Conservation (phyloP, 768 basidiomycete genomes). For the Amylocystis lapponica region DNA sequence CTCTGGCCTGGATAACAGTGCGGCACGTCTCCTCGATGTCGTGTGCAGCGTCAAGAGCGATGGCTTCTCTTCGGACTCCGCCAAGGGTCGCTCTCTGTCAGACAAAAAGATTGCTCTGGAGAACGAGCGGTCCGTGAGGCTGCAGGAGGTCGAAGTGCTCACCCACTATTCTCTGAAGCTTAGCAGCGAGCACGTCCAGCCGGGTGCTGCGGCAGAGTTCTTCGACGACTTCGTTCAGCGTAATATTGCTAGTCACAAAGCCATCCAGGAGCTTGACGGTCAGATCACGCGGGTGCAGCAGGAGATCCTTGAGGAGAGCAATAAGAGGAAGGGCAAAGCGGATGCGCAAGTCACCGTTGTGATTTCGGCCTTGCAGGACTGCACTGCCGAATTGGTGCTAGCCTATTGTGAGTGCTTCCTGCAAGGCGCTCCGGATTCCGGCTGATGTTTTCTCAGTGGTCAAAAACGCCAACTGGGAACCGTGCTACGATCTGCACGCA, state of each 20-base stretch:
- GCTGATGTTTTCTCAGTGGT: constrained; percentile 36
- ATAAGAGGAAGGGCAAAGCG: constrained; percentile 3
- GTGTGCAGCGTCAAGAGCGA: constrained; percentile 37
- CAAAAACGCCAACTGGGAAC: constrained; percentile 42
- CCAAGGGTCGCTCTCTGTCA: constrained; percentile 19
- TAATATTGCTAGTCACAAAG: constrained; percentile 29
- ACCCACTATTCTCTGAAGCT: constrained; percentile 41
- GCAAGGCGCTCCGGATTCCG: background rate
- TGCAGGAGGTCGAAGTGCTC: constrained; percentile 38
- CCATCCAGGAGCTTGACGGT: constrained; percentile 32
- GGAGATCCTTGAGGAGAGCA: background rate
- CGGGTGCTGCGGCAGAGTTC: constrained; percentile 34
- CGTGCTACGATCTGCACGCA: constrained; percentile 56
- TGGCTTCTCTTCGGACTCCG: constrained; percentile 30
- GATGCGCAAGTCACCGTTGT: constrained; percentile 1
- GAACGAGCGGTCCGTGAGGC: constrained; percentile 32
- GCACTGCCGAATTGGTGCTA: constrained; percentile 36
- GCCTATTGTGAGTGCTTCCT: constrained; percentile 33
- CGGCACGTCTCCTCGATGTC: constrained; percentile 49
- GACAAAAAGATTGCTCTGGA: constrained; percentile 32
- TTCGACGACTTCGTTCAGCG: constrained; percentile 36
- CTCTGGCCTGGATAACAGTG: constrained; percentile 37
- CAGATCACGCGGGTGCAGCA: constrained; percentile 28
- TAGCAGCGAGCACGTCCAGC: constrained; percentile 34
- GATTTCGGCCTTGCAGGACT: constrained; percentile 1